Base-by-base conservation (phyloP, 139 green algal genomes). In the Pseudopediastrum boryanum region DNA sequence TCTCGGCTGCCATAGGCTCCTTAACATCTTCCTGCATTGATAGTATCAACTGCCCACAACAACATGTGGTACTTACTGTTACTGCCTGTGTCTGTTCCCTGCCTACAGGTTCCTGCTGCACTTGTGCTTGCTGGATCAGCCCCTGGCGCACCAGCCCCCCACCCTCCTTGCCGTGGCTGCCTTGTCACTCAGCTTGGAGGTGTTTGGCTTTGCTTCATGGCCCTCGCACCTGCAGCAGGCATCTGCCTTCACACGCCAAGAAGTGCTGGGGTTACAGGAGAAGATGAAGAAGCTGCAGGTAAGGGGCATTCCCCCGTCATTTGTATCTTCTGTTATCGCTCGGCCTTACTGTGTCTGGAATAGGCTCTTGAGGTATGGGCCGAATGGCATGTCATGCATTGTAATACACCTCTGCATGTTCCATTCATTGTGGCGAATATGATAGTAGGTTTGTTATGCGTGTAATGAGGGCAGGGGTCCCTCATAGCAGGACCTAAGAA, bases 61-160 rank as follows among this genome's bases (percentile, higher is more conserved):
- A n/a, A n/a, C n/a, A n/a, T n/a, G n/a, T n/a, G n/a, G n/a, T n/a
- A n/a, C n/a, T n/a, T n/a, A n/a, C n/a, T n/a, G n/a, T n/a, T n/a
- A n/a, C n/a, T n/a, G n/a, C n/a, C n/a, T n/a, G n/a, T n/a, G n/a
- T n/a, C n/a, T n/a, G n/a, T n/a, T n/a, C n/a, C n/a, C n/a, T n/a
- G n/a, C n/a, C n/a, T n/a, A n/a, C 36, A 89, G 85, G 62, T 93
- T 93, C 77, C 65, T 93, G 36, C 61, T 93, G 39, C 82, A 92
- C 48, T 79, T 93, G 25, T 77, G 54, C 7, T 74, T 92, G 44
- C 75, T 93, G 43, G 87, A 92, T 58, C 61, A 86, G 33, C 36
- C 51, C 10, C 84, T 81, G 59, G 75, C 70, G 2, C 77, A 27
- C 3, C 59, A 66, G 31, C 44, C 81, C 3, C 68, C 85, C 6